Percentiles rank a stretch among this genome's conserved stretches.
phyloP scores from a whole-genome alignment of 2,329 filamentous ascomycete species.

The Alternaria atra region DNA sequence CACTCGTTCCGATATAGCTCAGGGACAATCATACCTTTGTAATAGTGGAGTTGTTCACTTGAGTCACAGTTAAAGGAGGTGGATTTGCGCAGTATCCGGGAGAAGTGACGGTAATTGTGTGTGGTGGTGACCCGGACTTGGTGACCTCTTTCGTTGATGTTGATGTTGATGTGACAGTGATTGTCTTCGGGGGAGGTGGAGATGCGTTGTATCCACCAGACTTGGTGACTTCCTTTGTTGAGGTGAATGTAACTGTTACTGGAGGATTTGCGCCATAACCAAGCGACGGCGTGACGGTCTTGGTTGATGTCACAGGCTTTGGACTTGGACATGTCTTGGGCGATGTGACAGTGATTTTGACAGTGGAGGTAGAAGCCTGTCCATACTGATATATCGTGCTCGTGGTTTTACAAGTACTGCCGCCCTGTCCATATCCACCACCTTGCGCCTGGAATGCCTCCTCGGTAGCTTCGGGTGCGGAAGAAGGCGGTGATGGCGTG shows the following conservation, averaged over 20 bases:
- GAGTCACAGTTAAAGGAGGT: slow-evolving; percentile 7
- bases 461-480: background rate
- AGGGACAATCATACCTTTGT: background rate
- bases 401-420: slow-evolving; percentile 10
- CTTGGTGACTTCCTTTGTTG: slow-evolving; percentile 2
- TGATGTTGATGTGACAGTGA: slow-evolving; percentile 2
- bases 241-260: background rate
- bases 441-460: slow-evolving; percentile 1
- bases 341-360: slow-evolving; percentile 20
- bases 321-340: slow-evolving; percentile 12
- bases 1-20: background rate
- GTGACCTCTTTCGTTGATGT: slow-evolving; percentile 1
- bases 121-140: background rate
- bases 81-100: background rate
- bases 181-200: background rate
- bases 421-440: background rate
- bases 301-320: background rate
- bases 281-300: background rate
- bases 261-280: background rate
- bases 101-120: background rate
- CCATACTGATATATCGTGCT: slow-evolving; percentile 14
- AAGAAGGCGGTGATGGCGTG: slow-evolving; percentile 1
- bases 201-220: background rate
- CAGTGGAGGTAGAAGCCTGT: slow-evolving; percentile 15
- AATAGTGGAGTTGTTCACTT: background rate